Evolutionary conservation across 129 eudicot species (phyloP).

Genomic region (Centaurea solstitialis): DNA sequence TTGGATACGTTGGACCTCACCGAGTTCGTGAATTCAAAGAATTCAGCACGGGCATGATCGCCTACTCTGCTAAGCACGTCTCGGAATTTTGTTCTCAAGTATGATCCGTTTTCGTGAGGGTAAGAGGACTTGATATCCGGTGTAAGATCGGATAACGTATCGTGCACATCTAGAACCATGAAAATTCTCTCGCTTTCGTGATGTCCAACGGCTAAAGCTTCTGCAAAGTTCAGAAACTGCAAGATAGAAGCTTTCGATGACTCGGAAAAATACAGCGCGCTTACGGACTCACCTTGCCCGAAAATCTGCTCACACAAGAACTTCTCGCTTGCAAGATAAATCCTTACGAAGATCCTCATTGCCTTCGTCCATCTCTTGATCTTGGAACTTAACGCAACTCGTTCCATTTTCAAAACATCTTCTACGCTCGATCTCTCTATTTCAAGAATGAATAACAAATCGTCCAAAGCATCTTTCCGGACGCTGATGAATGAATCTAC

Average conservation of each 20-base stretch:
- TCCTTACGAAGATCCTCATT: slow-evolving; percentile 64
- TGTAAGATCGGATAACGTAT: slow-evolving; percentile 37
- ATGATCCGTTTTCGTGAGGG: slow-evolving; percentile 48
- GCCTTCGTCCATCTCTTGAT: slow-evolving; percentile 79
- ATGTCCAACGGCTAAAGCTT: slow-evolving; percentile 58
- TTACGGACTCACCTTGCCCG: slow-evolving; percentile 44
- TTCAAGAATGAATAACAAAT: slow-evolving; percentile 68
- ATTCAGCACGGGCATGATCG: slow-evolving; percentile 60
- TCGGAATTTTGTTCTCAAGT: slow-evolving; percentile 49
- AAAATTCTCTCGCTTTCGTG: slow-evolving; percentile 44
- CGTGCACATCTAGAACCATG: slow-evolving; percentile 77
- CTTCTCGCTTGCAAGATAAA: slow-evolving; percentile 78
- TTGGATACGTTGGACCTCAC: slow-evolving; percentile 63
- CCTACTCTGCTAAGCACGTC: slow-evolving; percentile 59
- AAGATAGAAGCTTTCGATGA: slow-evolving; percentile 62
- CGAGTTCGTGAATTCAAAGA: slow-evolving; percentile 49
- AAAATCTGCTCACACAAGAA: slow-evolving; percentile 32
- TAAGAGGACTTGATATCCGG: slow-evolving; percentile 61
- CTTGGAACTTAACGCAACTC: slow-evolving; percentile 63
- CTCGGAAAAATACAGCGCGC: slow-evolving; percentile 60
- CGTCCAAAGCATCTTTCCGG: slow-evolving; percentile 81
- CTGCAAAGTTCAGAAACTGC: slow-evolving; percentile 73
- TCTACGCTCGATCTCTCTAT: slow-evolving; percentile 76
- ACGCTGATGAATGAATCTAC: slow-evolving; percentile 60
- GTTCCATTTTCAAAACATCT: slow-evolving; percentile 79